These are phyloP conservation scores for Collybiopsis luxurians DNA, from an alignment of 768 basidiomycete genomes.

Conservation along the genomic window DNA sequence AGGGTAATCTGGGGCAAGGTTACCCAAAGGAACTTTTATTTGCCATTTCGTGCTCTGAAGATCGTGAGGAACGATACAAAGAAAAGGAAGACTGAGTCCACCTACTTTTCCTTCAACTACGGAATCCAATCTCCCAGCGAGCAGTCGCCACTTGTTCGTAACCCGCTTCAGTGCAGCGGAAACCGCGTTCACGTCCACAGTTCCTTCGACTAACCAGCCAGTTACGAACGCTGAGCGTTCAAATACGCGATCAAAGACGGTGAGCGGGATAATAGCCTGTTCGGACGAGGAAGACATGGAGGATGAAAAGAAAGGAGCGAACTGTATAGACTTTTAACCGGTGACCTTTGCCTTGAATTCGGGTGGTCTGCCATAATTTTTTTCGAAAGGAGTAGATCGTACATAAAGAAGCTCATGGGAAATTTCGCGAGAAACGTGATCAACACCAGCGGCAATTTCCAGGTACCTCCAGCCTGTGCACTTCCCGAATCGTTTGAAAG, in stretches of 20 bases:
- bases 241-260: constrained; percentile 28
- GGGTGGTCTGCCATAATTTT: background rate
- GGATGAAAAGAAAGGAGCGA: background rate
- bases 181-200: constrained; percentile 30
- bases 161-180: constrained; percentile 26
- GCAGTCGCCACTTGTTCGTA: constrained; percentile 30
- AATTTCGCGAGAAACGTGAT: too few relatives aligned
- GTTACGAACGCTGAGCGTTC: constrained; percentile 33
- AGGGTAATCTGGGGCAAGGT: constrained; percentile 28
- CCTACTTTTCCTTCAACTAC: constrained; percentile 17
- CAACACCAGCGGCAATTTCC: too few relatives aligned
- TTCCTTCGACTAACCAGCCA: constrained; percentile 42
- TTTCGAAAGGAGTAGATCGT: too few relatives aligned
- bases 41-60: constrained; percentile 31
- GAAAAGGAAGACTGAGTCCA: constrained; percentile 1
- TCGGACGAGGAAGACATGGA: background rate
- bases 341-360: background rate
- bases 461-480: too few relatives aligned
- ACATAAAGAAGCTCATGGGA: too few relatives aligned
- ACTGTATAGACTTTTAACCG: background rate
- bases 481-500: too few relatives aligned
- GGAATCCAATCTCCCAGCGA: constrained; percentile 27
- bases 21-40: constrained; percentile 33
- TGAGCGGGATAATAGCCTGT: constrained; percentile 27
- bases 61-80: background rate